Evolutionary conservation across 768 basidiomycete species (phyloP).

Genomic region (Boletales sp.): DNA sequence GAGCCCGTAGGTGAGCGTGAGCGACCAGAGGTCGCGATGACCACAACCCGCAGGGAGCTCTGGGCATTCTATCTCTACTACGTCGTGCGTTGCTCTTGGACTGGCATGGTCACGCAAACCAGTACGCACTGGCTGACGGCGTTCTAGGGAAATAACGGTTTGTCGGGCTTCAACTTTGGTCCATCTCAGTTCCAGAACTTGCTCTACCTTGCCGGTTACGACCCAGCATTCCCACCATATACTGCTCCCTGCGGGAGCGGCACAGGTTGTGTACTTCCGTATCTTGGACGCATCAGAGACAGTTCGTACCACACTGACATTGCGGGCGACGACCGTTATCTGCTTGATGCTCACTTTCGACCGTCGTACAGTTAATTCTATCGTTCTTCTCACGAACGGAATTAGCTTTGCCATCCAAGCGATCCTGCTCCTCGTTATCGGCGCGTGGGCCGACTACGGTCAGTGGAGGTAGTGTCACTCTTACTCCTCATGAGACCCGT

Average conservation of each 20-base stretch:
- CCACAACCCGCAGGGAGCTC: slow-evolving; percentile 48
- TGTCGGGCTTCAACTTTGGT: slow-evolving; percentile 68
- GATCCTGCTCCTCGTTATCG: slow-evolving; percentile 57
- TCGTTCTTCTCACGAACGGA: slow-evolving; percentile 75
- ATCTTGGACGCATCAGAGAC: slow-evolving; percentile 57
- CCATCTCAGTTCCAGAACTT: slow-evolving; percentile 76
- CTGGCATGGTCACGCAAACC: neutral
- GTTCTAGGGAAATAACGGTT: slow-evolving; percentile 57
- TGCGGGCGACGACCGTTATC: neutral
- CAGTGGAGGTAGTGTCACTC: slow-evolving; percentile 52
- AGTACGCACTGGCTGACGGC: neutral
- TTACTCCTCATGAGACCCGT: neutral
- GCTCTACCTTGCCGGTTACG: slow-evolving; percentile 69
- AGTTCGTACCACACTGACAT: slow-evolving; percentile 38
- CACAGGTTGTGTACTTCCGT: slow-evolving; percentile 62
- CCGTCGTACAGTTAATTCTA: slow-evolving; percentile 57
- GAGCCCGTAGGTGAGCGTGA: neutral
- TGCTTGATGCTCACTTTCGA: neutral
- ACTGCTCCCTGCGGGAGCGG: slow-evolving; percentile 43
- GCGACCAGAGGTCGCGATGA: slow-evolving; percentile 1
- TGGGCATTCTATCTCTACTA: slow-evolving; percentile 64
- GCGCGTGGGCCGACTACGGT: slow-evolving; percentile 84
- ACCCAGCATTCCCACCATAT: slow-evolving; percentile 57
- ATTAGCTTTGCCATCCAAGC: slow-evolving; percentile 79
- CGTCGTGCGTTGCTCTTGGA: slow-evolving; percentile 29